phyloP scores from a whole-genome alignment of 495 filamentous ascomycete genomes.

The Hypomontagnella submonticulosa region DNA sequence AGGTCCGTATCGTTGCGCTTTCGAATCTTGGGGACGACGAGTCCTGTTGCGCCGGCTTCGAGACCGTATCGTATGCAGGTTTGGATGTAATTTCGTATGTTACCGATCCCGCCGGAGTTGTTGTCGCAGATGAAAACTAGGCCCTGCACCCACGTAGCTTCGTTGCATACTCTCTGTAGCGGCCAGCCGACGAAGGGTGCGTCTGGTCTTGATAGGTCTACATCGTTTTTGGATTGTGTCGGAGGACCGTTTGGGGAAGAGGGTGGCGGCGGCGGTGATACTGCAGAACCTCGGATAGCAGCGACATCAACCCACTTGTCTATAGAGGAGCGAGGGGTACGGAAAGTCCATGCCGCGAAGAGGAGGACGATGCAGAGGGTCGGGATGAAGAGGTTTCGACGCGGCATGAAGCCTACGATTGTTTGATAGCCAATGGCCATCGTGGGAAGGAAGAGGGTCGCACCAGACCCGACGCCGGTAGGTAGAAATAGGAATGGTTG shows the following conservation, averaged over 20 bases:
- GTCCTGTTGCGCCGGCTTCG: slow-evolving; percentile 60
- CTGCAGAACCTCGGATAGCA: slow-evolving; percentile 23
- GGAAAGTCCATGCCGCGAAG: slow-evolving; percentile 44
- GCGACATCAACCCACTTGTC: slow-evolving; percentile 41
- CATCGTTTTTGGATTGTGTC: slow-evolving; percentile 18
- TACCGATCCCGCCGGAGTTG: slow-evolving; percentile 64
- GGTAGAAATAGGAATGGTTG: slow-evolving; percentile 43
- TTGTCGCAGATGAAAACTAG: slow-evolving; percentile 63
- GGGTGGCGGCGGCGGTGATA: slow-evolving; percentile 21
- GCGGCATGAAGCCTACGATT: slow-evolving; percentile 50
- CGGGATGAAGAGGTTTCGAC: slow-evolving; percentile 45
- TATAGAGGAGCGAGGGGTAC: slow-evolving; percentile 29
- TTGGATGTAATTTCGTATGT: slow-evolving; percentile 64
- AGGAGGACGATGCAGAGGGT: slow-evolving; percentile 49
- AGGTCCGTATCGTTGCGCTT: slow-evolving; percentile 53
- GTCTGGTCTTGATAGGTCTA: slow-evolving; percentile 49
- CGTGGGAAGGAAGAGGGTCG: slow-evolving; percentile 29
- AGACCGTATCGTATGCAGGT: slow-evolving; percentile 63
- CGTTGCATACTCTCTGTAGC: slow-evolving; percentile 56
- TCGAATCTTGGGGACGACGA: slow-evolving; percentile 57
- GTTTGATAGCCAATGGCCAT: slow-evolving; percentile 45
- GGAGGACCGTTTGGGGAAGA: slow-evolving; percentile 21
- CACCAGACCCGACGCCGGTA: slow-evolving; percentile 8
- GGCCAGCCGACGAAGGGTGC: slow-evolving; percentile 63
- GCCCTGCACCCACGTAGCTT: slow-evolving; percentile 54